phyloP scores from a whole-genome alignment of 768 basidiomycete genomes.

The Sarcomyxa edulis region DNA sequence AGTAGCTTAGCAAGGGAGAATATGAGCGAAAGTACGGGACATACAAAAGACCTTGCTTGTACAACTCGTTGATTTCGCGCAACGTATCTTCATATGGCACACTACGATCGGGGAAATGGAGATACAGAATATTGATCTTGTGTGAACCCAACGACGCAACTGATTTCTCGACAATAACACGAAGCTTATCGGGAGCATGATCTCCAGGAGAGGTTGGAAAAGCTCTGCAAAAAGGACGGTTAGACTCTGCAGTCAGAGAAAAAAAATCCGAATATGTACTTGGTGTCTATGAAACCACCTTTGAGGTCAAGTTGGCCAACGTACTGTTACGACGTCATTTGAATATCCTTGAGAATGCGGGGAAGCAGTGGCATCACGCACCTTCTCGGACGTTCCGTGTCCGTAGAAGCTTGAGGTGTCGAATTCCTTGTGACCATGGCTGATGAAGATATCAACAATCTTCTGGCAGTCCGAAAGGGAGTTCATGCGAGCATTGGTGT shows the following conservation, averaged over 20 bases:
- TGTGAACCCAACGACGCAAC: conserved; percentile 27
- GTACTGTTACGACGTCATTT: no score
- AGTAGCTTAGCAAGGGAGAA: background rate
- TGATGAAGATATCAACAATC: conserved; percentile 39
- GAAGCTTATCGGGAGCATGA: conserved; percentile 31
- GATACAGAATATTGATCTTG: conserved; percentile 39
- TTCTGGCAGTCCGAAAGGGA: conserved; percentile 31
- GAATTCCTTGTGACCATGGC: conserved; percentile 35
- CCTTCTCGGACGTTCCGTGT: conserved; percentile 44
- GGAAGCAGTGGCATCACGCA: no score
- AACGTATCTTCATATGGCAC: conserved; percentile 40
- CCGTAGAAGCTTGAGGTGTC: conserved; percentile 47
- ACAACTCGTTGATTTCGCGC: conserved; percentile 30
- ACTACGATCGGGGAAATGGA: conserved; percentile 42
- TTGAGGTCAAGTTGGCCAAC: conserved; percentile 34
- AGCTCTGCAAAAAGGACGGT: no score
- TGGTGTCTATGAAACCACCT: conserved; percentile 41
- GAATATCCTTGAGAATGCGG: no score
- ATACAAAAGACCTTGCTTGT: conserved; percentile 33
- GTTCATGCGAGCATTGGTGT: conserved; percentile 32
- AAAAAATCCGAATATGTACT: no score
- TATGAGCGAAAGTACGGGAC: background rate
- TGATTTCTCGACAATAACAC: conserved; percentile 32
- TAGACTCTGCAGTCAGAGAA: no score
- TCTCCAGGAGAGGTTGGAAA: conserved; percentile 35